These are phyloP conservation scores for Raddia guianensis DNA, from an alignment of 176 grass and related monocot species.

Conservation along the genomic window DNA sequence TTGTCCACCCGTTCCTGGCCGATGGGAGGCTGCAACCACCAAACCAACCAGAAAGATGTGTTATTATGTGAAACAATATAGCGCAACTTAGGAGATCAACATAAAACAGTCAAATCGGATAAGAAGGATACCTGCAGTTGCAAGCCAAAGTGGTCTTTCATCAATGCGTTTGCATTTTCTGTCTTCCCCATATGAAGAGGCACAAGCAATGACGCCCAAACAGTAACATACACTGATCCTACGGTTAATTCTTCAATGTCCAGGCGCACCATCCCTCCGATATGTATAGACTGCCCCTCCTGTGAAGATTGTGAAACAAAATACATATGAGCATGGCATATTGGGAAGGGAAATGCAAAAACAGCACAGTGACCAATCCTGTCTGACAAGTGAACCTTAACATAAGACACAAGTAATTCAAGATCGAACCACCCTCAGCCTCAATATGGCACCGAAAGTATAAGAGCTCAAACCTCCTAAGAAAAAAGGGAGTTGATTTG, in stretches of 20 bases:
- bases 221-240: constrained; percentile 69
- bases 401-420: not conserved
- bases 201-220: constrained; percentile 84
- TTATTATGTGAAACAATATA: not conserved
- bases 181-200: constrained; percentile 96
- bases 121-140: constrained; percentile 69
- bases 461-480: not conserved
- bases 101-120: not conserved
- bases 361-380: not conserved
- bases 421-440: not conserved
- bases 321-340: not conserved
- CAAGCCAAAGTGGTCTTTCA: constrained; percentile 69
- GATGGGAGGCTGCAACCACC: constrained; percentile 73
- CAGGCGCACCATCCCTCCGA: constrained; percentile 67
- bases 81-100: not conserved
- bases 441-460: not conserved
- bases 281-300: constrained; percentile 78
- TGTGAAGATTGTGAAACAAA: constrained; percentile 31
- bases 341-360: constrained; percentile 1
- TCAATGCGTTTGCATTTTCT: constrained; percentile 58
- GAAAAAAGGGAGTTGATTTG: not conserved
- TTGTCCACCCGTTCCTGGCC: constrained; percentile 58
- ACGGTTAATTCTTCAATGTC: constrained; percentile 69
- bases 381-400: not conserved
- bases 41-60: not conserved